phyloP scores from a whole-genome alignment of 148 eudicot species.

The Rhododendron ovatum region DNA sequence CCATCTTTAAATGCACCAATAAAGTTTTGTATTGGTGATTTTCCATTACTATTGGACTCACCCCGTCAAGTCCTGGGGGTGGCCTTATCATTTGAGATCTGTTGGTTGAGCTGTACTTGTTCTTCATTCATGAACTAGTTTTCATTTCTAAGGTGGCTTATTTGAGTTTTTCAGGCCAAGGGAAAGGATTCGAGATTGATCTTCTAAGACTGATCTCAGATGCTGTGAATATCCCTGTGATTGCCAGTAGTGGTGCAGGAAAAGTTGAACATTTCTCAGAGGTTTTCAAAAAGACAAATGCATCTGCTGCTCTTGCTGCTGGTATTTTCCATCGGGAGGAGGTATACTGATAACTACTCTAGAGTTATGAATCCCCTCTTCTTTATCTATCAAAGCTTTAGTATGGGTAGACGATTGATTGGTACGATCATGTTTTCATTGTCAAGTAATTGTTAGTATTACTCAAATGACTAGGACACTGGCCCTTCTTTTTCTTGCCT shows the following conservation, averaged over 20 bases:
- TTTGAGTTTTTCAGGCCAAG: conserved; percentile 63
- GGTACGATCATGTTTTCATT: not conserved
- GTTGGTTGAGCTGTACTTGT: not conserved
- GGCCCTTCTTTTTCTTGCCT: not conserved
- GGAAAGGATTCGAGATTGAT: conserved; percentile 88
- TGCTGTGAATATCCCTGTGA: conserved; percentile 89
- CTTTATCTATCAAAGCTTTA: not conserved
- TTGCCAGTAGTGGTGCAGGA: conserved; percentile 99
- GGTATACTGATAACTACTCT: conserved; percentile 30
- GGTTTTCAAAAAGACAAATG: conserved; percentile 84
- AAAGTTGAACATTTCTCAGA: conserved; percentile 77
- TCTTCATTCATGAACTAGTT: not conserved
- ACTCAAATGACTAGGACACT: not conserved
- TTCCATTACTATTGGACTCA: not conserved
- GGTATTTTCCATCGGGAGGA: conserved; percentile 93
- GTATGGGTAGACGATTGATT: not conserved
- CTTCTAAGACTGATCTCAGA: conserved; percentile 71
- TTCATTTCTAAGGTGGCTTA: conserved; percentile 8
- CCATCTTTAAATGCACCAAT: not conserved
- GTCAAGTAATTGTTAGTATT: not conserved
- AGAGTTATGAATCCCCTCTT: not conserved
- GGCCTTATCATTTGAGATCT: not conserved
- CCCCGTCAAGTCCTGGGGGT: not conserved
- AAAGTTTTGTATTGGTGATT: not conserved
- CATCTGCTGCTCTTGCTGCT: conserved; percentile 98